These are phyloP conservation scores for Eutypa lata DNA, from an alignment of 2,329 filamentous ascomycete genomes.

Conservation along the genomic window DNA sequence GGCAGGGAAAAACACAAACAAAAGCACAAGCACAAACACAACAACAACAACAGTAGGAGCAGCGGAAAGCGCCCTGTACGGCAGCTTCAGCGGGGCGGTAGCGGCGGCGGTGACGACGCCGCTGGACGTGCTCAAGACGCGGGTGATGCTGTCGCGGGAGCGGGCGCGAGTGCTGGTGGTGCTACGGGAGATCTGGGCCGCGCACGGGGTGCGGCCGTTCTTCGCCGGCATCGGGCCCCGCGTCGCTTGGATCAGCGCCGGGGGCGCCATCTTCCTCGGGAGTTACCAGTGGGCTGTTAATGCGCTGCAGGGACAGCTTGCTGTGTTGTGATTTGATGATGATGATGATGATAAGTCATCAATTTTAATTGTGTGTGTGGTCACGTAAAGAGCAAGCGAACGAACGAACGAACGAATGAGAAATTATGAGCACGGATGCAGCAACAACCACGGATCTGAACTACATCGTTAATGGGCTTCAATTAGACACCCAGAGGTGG, in stretches of 20 bases:
- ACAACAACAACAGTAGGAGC: constrained; percentile 1
- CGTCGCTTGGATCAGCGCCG: constrained; percentile 91
- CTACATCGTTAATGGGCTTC: too few relatives aligned
- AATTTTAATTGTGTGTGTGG: too few relatives aligned
- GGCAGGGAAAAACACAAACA: not conserved
- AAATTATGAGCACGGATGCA: not conserved
- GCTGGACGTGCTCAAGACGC: constrained; percentile 92
- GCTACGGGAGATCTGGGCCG: constrained; percentile 60
- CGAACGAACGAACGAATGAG: constrained; percentile 1
- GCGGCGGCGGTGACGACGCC: constrained; percentile 89
- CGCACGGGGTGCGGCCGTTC: constrained; percentile 65
- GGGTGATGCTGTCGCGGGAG: constrained; percentile 84
- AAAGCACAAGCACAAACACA: not conserved
- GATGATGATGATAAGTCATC: too few relatives aligned
- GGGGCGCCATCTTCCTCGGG: constrained; percentile 90
- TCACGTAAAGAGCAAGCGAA: too few relatives aligned
- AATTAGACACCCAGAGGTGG: not conserved
- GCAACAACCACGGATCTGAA: not conserved
- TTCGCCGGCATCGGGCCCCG: constrained; percentile 77
- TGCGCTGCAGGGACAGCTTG: constrained; percentile 48
- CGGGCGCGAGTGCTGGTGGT: constrained; percentile 58
- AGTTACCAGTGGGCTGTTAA: constrained; percentile 90
- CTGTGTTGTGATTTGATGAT: too few relatives aligned
- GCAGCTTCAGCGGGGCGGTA: constrained; percentile 77
- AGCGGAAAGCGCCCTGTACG: constrained; percentile 78